These are phyloP conservation scores for Pseudogymnoascus sp. DNA, from an alignment of 2,329 filamentous ascomycete species.

Conservation along the genomic window DNA sequence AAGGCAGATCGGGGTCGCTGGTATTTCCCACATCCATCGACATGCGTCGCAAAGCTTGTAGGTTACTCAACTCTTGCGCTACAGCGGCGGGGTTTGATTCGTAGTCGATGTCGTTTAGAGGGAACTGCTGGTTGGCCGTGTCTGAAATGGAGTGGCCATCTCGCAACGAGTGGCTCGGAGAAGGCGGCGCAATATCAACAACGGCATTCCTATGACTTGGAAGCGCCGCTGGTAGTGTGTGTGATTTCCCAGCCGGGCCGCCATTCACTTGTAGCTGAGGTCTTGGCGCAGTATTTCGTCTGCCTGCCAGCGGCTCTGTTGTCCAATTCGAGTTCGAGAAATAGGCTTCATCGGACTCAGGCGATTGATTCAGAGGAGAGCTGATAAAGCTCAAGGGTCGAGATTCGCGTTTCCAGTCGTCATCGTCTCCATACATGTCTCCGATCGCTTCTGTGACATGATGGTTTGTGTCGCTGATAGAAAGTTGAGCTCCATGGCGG, in stretches of 20 bases:
- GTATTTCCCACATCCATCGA: slow-evolving; percentile 65
- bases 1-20: slow-evolving; percentile 68
- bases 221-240: slow-evolving; percentile 27
- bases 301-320: slow-evolving; percentile 21
- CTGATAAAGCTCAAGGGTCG: slow-evolving; percentile 53
- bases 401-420: slow-evolving; percentile 46
- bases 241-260: slow-evolving; percentile 21
- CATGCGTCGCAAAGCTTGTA: slow-evolving; percentile 68
- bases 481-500: slow-evolving; percentile 29
- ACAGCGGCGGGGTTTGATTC: slow-evolving; percentile 66
- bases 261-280: slow-evolving; percentile 21
- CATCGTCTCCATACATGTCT: slow-evolving; percentile 61
- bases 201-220: slow-evolving; percentile 25
- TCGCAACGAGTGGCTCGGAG: slow-evolving; percentile 34
- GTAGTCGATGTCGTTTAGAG: slow-evolving; percentile 66
- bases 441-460: slow-evolving; percentile 72
- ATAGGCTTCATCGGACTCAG: slow-evolving; percentile 25
- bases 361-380: slow-evolving; percentile 38
- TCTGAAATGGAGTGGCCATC: slow-evolving; percentile 39
- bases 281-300: slow-evolving; percentile 2
- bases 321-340: slow-evolving; percentile 18
- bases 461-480: slow-evolving; percentile 62
- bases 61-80: slow-evolving; percentile 65
- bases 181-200: slow-evolving; percentile 26
- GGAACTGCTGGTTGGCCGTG: slow-evolving; percentile 54